Percentiles rank a stretch among this genome's conserved stretches.
Evolutionary conservation across 495 filamentous ascomycete species (phyloP).

Genomic region (Daldinia decipiens): DNA sequence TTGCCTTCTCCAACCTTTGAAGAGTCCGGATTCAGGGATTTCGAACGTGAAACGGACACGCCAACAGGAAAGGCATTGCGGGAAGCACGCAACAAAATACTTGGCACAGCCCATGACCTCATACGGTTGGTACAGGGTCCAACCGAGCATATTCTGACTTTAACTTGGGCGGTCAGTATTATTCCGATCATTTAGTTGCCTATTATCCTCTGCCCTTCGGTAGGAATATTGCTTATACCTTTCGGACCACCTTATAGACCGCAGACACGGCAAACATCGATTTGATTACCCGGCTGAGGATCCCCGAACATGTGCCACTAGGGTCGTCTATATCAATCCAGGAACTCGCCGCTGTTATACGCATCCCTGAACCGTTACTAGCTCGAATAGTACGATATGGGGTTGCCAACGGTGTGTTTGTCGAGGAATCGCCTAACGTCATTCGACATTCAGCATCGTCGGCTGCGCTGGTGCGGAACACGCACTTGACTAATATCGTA

Average conservation of each 20-base stretch:
- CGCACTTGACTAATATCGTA: constrained; percentile 83
- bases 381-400: constrained; percentile 51
- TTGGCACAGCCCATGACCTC: constrained; percentile 30
- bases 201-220: neutral
- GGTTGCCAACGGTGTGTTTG: constrained; percentile 50
- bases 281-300: constrained; percentile 34
- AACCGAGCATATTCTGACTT: constrained; percentile 30
- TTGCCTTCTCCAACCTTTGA: constrained; percentile 32
- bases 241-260: constrained; percentile 1
- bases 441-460: constrained; percentile 53
- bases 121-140: constrained; percentile 31
- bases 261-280: constrained; percentile 23
- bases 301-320: constrained; percentile 49
- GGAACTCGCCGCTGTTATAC: constrained; percentile 41
- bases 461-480: constrained; percentile 66
- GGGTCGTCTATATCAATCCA: constrained; percentile 38
- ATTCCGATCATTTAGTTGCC: neutral
- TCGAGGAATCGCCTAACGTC: constrained; percentile 43
- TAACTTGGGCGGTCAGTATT: constrained; percentile 35
- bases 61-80: constrained; percentile 21
- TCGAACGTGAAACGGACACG: constrained; percentile 21
- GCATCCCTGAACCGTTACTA: constrained; percentile 42
- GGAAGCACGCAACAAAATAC: constrained; percentile 27
- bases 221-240: neutral
- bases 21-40: constrained; percentile 29